These are phyloP conservation scores for Sporothrix schenckii DNA, from an alignment of 2,329 filamentous ascomycete genomes.

Conservation along the genomic window DNA sequence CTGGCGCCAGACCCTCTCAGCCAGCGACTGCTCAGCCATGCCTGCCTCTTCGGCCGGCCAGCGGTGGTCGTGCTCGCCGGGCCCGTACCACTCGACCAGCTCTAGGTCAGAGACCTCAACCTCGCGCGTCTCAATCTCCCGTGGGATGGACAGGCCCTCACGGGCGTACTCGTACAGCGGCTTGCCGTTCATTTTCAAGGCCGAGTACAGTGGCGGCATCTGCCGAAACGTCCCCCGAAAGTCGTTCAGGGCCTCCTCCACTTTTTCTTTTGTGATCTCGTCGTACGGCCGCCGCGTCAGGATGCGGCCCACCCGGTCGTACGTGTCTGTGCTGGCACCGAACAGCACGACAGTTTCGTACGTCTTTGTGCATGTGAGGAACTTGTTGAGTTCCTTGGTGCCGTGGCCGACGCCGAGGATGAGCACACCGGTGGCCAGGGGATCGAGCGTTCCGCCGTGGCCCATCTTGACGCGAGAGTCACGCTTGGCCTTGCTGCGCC, in stretches of 20 bases:
- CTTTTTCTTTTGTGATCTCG: constrained; percentile 76
- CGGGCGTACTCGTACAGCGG: constrained; percentile 94
- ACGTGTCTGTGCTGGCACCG: constrained; percentile 88
- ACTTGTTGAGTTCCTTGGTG: constrained; percentile 78
- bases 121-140: constrained; percentile 77
- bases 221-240: constrained; percentile 87
- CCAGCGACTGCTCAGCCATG: constrained; percentile 72
- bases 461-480: constrained; percentile 83
- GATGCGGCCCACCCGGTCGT: constrained; percentile 84
- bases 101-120: constrained; percentile 79
- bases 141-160: constrained; percentile 81
- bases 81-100: constrained; percentile 81
- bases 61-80: constrained; percentile 74
- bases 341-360: constrained; percentile 92
- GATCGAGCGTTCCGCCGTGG: constrained; percentile 93
- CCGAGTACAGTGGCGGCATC: constrained; percentile 89
- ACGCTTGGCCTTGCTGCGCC: constrained; percentile 60
- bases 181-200: constrained; percentile 90
- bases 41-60: constrained; percentile 82
- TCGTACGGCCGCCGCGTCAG: constrained; percentile 74
- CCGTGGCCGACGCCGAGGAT: constrained; percentile 85
- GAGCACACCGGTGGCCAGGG: constrained; percentile 88
- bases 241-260: constrained; percentile 72
- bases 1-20: constrained; percentile 69
- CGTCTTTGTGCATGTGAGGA: constrained; percentile 85